Conservation (phyloP, 257 asterid genomes). For the Capsicum chinense region DNA sequence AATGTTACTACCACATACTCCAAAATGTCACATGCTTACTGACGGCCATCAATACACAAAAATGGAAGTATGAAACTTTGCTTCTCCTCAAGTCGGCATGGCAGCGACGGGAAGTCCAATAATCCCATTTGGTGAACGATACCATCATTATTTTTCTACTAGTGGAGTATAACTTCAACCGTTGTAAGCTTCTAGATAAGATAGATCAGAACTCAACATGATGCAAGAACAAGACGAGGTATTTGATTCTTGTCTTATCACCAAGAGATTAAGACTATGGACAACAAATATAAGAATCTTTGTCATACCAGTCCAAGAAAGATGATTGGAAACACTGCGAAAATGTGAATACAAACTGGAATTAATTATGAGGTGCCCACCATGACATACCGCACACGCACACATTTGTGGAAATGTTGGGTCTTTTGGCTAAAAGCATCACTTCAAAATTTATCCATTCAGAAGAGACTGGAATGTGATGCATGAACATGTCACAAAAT, state of each 20-base stretch:
- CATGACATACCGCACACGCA: not conserved
- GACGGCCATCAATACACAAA: too few species aligned
- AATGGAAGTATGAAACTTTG: not conserved
- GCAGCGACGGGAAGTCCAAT: not conserved
- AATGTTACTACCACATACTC: not conserved
- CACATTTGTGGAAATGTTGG: not conserved
- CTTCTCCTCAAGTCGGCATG: not conserved
- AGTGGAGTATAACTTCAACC: not conserved
- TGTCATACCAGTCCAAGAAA: not conserved
- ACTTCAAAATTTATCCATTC: not conserved
- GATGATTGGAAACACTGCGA: not conserved
- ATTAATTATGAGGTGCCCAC: slow-evolving; percentile 11
- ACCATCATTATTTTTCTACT: too few species aligned
- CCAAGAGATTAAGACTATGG: too few species aligned
- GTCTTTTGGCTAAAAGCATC: not conserved
- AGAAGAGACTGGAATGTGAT: not conserved
- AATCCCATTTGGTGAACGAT: not conserved
- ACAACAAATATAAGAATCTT: not conserved
- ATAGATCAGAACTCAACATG: not conserved
- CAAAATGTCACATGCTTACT: too few species aligned
- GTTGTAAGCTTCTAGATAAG: not conserved
- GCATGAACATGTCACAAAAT: not conserved
- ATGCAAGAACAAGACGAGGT: not conserved
- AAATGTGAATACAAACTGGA: not conserved
- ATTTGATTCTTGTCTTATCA: not conserved